Evolutionary conservation across 192 early-diverging fungal genomes (phyloP).

Genomic region (Backusella tuberculispora): DNA sequence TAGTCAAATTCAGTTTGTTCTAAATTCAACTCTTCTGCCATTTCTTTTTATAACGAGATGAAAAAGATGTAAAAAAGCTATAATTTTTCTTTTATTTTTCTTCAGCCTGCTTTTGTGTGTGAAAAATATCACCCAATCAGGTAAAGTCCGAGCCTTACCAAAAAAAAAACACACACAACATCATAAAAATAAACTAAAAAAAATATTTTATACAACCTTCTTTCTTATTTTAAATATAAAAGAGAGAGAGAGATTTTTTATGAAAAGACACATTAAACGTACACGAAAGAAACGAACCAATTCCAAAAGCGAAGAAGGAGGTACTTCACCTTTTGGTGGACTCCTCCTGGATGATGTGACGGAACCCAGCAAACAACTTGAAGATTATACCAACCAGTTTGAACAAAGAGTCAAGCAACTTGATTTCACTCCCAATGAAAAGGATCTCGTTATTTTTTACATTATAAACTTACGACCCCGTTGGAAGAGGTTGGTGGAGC

Average conservation of each 20-base stretch:
- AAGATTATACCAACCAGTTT: conserved; percentile 27
- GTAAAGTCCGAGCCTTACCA: background rate
- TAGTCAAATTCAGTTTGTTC: conserved; percentile 67
- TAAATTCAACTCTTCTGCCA: conserved; percentile 10
- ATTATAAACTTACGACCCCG: conserved; percentile 30
- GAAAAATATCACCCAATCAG: conserved; percentile 7
- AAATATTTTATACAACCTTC: background rate
- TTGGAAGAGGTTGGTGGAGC: conserved; percentile 30
- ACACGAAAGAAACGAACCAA: conserved; percentile 1
- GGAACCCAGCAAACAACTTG: conserved; percentile 1
- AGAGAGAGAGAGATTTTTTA: background rate
- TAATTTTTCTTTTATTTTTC: background rate
- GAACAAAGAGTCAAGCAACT: background rate
- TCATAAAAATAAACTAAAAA: background rate
- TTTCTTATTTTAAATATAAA: background rate
- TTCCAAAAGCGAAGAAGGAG: conserved; percentile 1
- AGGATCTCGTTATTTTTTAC: conserved; percentile 27
- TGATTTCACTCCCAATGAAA: background rate
- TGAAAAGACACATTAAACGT: background rate
- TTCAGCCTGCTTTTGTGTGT: background rate
- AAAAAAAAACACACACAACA: background rate
- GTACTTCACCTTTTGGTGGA: background rate
- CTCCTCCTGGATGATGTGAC: conserved; percentile 10
- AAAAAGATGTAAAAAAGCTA: background rate
- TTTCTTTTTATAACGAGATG: background rate